Conservation (phyloP, 257 asterid genomes). For the Solanum lycopersicoides region DNA sequence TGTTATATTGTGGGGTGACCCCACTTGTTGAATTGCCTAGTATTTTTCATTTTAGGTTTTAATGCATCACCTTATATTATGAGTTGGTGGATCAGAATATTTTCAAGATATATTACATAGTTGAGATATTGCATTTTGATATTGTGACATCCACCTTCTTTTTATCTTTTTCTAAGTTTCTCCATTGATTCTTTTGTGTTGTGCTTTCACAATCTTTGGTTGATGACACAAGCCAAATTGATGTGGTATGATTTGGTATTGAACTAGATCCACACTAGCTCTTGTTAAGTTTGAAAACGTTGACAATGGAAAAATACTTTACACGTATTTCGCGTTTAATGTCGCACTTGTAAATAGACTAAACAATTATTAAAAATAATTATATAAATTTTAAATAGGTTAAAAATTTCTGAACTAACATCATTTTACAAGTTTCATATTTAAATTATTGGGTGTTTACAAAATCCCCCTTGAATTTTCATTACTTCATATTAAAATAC, state of each 20-base stretch:
- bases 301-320: neutral
- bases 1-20: neutral
- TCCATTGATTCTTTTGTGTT: neutral
- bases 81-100: constrained; percentile 3
- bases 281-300: neutral
- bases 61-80: neutral
- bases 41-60: neutral
- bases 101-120: neutral
- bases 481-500: too few species aligned
- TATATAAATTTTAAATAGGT: neutral
- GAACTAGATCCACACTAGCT: neutral
- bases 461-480: too few species aligned
- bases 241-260: neutral
- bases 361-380: too few species aligned
- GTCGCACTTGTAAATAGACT: neutral
- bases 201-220: neutral
- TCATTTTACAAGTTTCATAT: neutral
- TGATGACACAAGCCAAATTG: neutral
- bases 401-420: neutral
- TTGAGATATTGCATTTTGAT: neutral
- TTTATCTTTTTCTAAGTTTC: neutral
- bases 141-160: neutral
- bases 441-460: too few species aligned
- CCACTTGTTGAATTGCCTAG: neutral
- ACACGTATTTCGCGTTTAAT: neutral